Evolutionary conservation across 148 eudicot genomes (phyloP), one percentile per base, ranked within the genome.

Genomic region (Rhododendron kiyosumense): DNA sequence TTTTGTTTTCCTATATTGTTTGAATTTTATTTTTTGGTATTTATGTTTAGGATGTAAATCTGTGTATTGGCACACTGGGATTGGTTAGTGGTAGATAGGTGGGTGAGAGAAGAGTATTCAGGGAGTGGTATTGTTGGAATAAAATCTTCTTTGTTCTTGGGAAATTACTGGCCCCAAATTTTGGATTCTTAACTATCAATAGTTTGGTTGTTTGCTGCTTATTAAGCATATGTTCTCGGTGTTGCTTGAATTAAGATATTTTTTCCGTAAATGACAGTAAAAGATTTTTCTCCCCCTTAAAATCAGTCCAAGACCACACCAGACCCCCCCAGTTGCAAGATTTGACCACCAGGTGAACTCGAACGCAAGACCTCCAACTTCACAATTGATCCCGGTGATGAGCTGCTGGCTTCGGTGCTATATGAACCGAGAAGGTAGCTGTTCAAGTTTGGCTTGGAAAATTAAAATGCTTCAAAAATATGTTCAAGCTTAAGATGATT

Each of bases 51-150:
- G 52, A 14, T 84, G 85, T 84, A 71, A 84, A 71, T 84, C 11
- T 30, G 26, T 48, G 63, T 69, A 69, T 17, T 24, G 71, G 12
- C 13, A 63, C 79, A 49, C 78, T 54, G 17, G n/a, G 75, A 28
- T 84, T 71, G 85, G 45, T 84, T 71, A 49, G 61, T 46, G 63
- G 59, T 38, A 7, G 63, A 32, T 28, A 8, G 79, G 13, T 45
- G 28, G 43, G 69, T 5, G 57, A 14, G 30, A 36, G 57, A 57
- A 17, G 63, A 57, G 30, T 28, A 15, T 80, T 57, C 52, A 46
- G 28, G 63, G 82, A 80, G 82, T 80, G 82, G 32, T 30, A 4
- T 14, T 82, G 75, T 82, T 61, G 32, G 51, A 82, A 82, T 82
- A 82, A 82, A 81, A 61, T 38, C 22, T 28, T 61, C 22, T 82